Conservation (phyloP, 1,284 basidiomycete genomes). For the Caloboletus firmus region DNA sequence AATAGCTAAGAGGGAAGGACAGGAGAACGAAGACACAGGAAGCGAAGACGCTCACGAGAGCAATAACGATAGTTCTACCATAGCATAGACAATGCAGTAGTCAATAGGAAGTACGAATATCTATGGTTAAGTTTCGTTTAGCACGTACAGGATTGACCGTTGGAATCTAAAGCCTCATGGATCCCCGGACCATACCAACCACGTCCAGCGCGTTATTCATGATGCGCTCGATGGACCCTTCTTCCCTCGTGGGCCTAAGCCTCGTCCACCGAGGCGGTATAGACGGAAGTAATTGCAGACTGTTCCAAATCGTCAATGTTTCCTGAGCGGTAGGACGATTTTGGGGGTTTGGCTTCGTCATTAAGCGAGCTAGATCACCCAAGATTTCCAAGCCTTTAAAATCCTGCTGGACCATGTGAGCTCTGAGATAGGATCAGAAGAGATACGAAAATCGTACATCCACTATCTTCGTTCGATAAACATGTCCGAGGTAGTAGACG, state of each 20-base stretch:
- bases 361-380: background rate
- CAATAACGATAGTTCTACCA: too few relatives aligned
- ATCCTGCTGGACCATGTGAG: background rate
- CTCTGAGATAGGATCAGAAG: too few relatives aligned
- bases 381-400: background rate
- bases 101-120: too few relatives aligned
- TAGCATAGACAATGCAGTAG: too few relatives aligned
- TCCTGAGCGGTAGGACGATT: background rate
- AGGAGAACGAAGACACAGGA: too few relatives aligned
- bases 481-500: background rate
- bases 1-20: too few relatives aligned
- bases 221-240: background rate
- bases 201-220: background rate
- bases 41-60: too few relatives aligned
- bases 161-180: slow-evolving; percentile 6
- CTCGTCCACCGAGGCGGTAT: background rate
- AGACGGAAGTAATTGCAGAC: background rate
- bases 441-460: background rate
- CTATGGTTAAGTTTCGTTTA: background rate
- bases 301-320: background rate
- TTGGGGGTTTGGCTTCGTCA: background rate
- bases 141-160: too few relatives aligned
- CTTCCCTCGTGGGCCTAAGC: background rate
- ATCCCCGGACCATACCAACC: background rate
- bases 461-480: background rate